Evolutionary conservation across 257 asterid genomes (phyloP), one percentile per base, ranked within the genome.

Genomic region (Mitragyna speciosa): DNA sequence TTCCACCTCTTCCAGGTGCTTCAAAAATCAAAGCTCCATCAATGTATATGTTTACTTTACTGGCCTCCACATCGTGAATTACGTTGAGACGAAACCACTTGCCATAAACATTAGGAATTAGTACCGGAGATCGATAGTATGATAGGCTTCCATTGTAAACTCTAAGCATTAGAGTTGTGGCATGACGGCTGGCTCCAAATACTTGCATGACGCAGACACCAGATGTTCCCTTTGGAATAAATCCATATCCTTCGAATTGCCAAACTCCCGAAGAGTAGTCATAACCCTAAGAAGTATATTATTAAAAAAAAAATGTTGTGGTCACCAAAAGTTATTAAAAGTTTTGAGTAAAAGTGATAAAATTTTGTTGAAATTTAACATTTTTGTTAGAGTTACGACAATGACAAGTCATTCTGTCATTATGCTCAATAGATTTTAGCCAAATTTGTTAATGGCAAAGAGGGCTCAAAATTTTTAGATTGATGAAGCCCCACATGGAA

Each of bases 201-300:
- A 87, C 82, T 73, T 87, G 90, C 90, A 87, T 87, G 70, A 85
- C 30, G 26, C 84, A 82, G 6, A 83, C 87, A 2, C 87, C 87
- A 1, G 86, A 78, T 2, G 87, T 79, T 28, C 86, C 90, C 22
- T 81, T 16, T 5, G 85, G 88, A 11, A 85, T 51, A 69, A 80
- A 83, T 20, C 80, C 77, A 10, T 82, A 76, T 39, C 79, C 90
- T 49, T 83, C 88, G 59, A 87, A 85, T 82, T 83, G 86, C 88
- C 88, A 83, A 12, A 87, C 81, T 0, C 86, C 88, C 0, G 84
- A 80, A 6, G 86, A 80, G 41, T 87, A 83, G 43, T 81, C 66
- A 20, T 81, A 79, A 0, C 90, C 90, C 87, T 85, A 33, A 45
- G 20, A 78, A 47, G 2, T 24, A 80, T 48, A 54, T 54, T 19